Evolutionary conservation across 2,329 filamentous ascomycete species (phyloP).

Genomic region (Penicillium sp.): DNA sequence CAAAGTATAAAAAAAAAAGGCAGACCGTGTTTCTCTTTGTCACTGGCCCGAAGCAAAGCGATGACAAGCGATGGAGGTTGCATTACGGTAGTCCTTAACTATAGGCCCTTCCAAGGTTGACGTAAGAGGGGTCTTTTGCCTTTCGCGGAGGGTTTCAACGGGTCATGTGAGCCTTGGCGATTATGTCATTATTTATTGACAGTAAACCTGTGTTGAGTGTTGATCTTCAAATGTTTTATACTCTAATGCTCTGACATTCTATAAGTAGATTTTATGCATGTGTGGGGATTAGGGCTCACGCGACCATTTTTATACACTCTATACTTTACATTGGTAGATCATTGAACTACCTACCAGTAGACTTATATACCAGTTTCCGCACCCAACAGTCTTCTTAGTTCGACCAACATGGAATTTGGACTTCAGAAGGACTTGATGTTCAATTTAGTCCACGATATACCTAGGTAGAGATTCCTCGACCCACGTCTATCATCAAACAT

Average conservation of each 20-base stretch:
- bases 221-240: not conserved
- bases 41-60: conserved; percentile 34
- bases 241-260: not conserved
- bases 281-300: too few species aligned
- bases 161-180: conserved; percentile 12
- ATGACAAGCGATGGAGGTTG: conserved; percentile 30
- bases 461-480: not conserved
- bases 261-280: too few species aligned
- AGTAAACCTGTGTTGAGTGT: not conserved
- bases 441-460: too few species aligned
- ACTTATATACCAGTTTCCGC: too few species aligned
- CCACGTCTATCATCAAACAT: not conserved
- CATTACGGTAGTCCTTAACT: conserved; percentile 14
- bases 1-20: not conserved
- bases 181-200: conserved; percentile 5
- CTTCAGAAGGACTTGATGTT: not conserved
- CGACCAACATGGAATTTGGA: not conserved
- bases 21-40: conserved; percentile 29
- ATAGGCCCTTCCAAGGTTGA: conserved; percentile 8
- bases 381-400: not conserved
- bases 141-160: conserved; percentile 6
- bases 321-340: not conserved
- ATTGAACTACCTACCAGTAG: not conserved
- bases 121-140: conserved; percentile 10
- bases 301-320: too few species aligned